Percentiles rank a stretch among this genome's conserved stretches.
Evolutionary conservation across 164 flowering plant genomes (phyloP).

Genomic region (Euptelea pleiosperma): DNA sequence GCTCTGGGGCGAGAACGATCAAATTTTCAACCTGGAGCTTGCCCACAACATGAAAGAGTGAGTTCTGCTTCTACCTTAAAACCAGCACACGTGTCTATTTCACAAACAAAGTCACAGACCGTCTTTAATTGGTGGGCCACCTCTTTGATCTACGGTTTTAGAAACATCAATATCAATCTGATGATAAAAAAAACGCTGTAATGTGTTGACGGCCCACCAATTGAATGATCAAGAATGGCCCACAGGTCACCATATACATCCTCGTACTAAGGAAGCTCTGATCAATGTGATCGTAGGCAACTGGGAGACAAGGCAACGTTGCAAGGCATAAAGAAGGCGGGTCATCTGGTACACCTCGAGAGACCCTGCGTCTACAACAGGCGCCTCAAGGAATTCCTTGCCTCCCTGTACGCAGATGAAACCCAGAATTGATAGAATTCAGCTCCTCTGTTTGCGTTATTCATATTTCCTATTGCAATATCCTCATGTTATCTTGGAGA

Average conservation of each 20-base stretch:
- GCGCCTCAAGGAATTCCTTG: conserved; percentile 66
- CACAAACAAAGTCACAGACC: too few relatives aligned
- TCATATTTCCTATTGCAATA: too few relatives aligned
- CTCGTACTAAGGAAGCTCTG: too few relatives aligned
- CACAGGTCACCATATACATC: too few relatives aligned
- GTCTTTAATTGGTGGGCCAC: not conserved
- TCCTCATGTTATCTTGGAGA: not conserved
- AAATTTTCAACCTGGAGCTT: conserved; percentile 66
- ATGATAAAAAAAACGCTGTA: not conserved
- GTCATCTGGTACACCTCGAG: conserved; percentile 92
- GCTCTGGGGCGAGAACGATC: conserved; percentile 88
- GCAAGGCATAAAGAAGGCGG: conserved; percentile 68
- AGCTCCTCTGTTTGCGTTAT: too few relatives aligned
- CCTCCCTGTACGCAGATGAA: conserved; percentile 36
- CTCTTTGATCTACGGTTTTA: not conserved
- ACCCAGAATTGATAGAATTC: conserved; percentile 2
- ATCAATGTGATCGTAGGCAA: conserved; percentile 46
- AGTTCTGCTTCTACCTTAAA: conserved; percentile 14
- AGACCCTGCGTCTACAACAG: conserved; percentile 83
- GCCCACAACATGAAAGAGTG: conserved; percentile 84
- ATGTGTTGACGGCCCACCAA: too few relatives aligned
- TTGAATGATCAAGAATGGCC: not conserved
- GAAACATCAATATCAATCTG: not conserved
- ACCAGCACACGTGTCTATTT: not conserved
- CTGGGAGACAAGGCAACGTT: conserved; percentile 66